Base-by-base conservation (phyloP, 305 asterid species). In the Solanum hybrid region DNA sequence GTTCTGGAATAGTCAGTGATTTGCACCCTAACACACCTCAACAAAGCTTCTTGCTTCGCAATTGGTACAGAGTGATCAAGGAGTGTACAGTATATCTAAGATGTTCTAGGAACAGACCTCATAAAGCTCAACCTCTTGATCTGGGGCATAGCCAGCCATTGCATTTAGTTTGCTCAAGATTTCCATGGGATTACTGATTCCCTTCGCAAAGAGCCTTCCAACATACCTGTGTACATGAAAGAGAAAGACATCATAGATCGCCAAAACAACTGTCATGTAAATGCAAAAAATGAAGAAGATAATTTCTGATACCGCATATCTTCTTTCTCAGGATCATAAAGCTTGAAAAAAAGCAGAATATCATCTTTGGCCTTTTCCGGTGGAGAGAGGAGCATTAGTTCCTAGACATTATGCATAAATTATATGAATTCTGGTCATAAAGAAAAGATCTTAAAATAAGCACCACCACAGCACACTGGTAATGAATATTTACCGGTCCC, bases 91-190 rank as follows among this genome's bases (percentile, higher is more conserved):
- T n/a, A 79, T 29, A 81, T 79, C 66, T 64, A 37, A 79, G 85
- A 37, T 79, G 64, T 79, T 79, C 64, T 11, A 37, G 85, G 60
- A 77, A 86, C 86, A 37, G 46, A 89, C 91, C 91, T 89, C 89
- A 64, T 60, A 89, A 78, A 89, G 89, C 66, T 89, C 89, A 89
- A 86, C 22, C 51, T 89, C 91, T 86, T 89, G 87, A 86, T 89
- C 91, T 31, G 89, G 80, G 13, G 51, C 80, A 89, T 86, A 89
- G 66, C 89, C 89, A 89, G 89, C 91, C 89, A 89, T 80, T 89
- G 38, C 89, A 20, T 86, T 89, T 77, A 89, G 89, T 79, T 89
- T 60, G 66, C 87, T 36, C 69, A 86, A 46, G 46, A 86, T 86
- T 51, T 86, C 81, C 66, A 12, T 77, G 69, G 89, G 89, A 40